Conservation (phyloP, 208 protist genomes). For the Leishmania arabica region DNA sequence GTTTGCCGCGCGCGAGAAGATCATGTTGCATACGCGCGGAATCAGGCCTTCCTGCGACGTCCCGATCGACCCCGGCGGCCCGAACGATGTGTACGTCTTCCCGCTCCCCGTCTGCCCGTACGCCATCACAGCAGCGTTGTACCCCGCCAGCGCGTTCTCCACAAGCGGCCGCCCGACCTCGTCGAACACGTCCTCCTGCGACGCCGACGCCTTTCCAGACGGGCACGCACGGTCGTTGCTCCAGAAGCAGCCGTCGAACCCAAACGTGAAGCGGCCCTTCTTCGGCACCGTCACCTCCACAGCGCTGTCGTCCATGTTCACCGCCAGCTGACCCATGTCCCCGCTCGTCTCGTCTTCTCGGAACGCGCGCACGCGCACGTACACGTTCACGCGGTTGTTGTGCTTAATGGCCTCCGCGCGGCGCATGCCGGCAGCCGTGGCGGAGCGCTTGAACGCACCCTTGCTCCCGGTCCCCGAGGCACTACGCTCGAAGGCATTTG, state of each 20-base stretch:
- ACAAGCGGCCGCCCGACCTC: conserved; percentile 85
- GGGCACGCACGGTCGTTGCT: conserved; percentile 69
- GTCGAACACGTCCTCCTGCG: conserved; percentile 91
- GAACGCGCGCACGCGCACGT: conserved; percentile 86
- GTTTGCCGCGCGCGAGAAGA: conserved; percentile 56
- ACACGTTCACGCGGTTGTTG: conserved; percentile 84
- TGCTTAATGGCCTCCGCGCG: conserved; percentile 42
- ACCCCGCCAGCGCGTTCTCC: conserved; percentile 88
- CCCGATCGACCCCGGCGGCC: conserved; percentile 29
- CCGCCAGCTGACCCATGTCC: conserved; percentile 38
- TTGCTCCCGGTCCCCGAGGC: conserved; percentile 40
- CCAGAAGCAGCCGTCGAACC: conserved; percentile 95
- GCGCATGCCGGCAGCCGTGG: conserved; percentile 48
- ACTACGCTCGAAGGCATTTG: conserved; percentile 39
- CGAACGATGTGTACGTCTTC: conserved; percentile 93
- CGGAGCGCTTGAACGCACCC: conserved; percentile 54
- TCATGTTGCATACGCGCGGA: conserved; percentile 70
- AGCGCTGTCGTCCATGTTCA: conserved; percentile 65
- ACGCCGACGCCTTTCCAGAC: conserved; percentile 43
- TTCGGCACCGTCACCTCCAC: conserved; percentile 71
- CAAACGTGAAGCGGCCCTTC: conserved; percentile 81
- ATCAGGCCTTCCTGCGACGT: conserved; percentile 83
- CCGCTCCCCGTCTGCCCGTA: conserved; percentile 93
- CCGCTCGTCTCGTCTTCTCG: conserved; percentile 37
- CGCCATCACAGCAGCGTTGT: conserved; percentile 89